A percentile compares a stretch with the other conserved stretches of the same genome.
Evolutionary conservation across 768 basidiomycete species (phyloP).

Genomic region (Rhizopogon vulgaris): DNA sequence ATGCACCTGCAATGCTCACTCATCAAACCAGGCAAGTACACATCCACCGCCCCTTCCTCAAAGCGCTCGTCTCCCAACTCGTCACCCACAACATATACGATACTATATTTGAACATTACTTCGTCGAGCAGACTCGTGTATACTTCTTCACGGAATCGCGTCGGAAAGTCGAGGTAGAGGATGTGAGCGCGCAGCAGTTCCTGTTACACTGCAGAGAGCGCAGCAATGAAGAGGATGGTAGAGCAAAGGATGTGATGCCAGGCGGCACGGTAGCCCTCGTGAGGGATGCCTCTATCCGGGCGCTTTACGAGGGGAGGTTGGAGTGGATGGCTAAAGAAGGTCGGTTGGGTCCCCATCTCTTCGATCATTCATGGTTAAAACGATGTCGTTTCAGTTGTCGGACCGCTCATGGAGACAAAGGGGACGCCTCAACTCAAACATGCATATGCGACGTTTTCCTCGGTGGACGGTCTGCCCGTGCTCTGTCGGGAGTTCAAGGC

Average conservation of each 20-base stretch:
- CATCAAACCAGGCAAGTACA: conserved; percentile 29
- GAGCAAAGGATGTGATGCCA: conserved; percentile 45
- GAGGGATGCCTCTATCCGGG: conserved; percentile 46
- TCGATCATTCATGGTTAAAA: conserved; percentile 26
- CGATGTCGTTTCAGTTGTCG: conserved; percentile 37
- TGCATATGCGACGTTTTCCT: conserved; percentile 59
- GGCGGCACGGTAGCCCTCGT: conserved; percentile 44
- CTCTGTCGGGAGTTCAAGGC: conserved; percentile 58
- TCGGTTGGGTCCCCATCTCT: conserved; percentile 9
- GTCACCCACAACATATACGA: conserved; percentile 50
- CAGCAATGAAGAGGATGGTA: conserved; percentile 51
- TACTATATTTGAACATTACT: conserved; percentile 48
- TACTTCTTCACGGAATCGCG: conserved; percentile 53
- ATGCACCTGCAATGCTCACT: background rate
- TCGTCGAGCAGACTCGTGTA: conserved; percentile 41
- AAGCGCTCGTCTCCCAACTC: conserved; percentile 51
- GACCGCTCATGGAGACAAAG: conserved; percentile 42
- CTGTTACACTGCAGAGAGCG: conserved; percentile 41
- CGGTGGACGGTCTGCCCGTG: conserved; percentile 47
- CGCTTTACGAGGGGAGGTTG: conserved; percentile 39
- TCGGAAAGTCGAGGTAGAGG: conserved; percentile 26
- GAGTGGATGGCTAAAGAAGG: conserved; percentile 40
- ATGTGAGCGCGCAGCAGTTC: conserved; percentile 41
- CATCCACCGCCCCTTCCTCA: conserved; percentile 35
- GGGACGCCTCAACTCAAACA: conserved; percentile 36